A percentile compares a stretch with the other conserved stretches of the same genome.
Conservation (phyloP, 2,329 filamentous ascomycete genomes). For the Zymoseptoria crescenta region DNA sequence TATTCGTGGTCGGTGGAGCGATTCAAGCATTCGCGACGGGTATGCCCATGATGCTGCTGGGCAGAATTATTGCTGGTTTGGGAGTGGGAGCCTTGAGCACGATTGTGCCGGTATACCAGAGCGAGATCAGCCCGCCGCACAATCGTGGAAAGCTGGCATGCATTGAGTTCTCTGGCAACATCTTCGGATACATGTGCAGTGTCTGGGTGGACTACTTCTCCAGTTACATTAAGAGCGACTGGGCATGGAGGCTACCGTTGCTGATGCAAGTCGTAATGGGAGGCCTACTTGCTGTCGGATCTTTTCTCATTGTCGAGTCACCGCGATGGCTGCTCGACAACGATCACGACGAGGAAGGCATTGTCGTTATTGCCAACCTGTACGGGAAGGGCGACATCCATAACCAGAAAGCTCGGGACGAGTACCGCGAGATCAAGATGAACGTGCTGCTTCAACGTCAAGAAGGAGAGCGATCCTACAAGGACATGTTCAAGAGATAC, state of each 20-base stretch:
- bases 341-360: constrained; percentile 95
- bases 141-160: constrained; percentile 93
- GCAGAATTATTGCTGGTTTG: constrained; percentile 44
- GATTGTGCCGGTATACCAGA: constrained; percentile 48
- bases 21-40: constrained; percentile 73
- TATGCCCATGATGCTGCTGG: constrained; percentile 75
- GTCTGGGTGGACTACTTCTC: constrained; percentile 99
- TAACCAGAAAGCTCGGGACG: constrained; percentile 82
- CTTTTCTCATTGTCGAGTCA: constrained; percentile 90
- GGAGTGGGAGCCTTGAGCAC: constrained; percentile 45
- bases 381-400: constrained; percentile 95
- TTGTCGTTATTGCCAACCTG: constrained; percentile 94
- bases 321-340: constrained; percentile 96
- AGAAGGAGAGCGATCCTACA: constrained; percentile 86
- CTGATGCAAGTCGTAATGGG: constrained; percentile 95
- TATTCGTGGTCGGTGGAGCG: constrained; percentile 78
- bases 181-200: constrained; percentile 88
- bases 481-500: constrained; percentile 92
- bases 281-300: constrained; percentile 71
- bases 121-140: constrained; percentile 72
- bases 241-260: constrained; percentile 85
- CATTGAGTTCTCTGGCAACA: constrained; percentile 97
- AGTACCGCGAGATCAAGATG: constrained; percentile 99
- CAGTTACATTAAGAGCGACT: constrained; percentile 74
- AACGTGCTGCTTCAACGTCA: constrained; percentile 86